Evolutionary conservation across 176 grass and related monocot species (phyloP).

Genomic region (Cocos nucifera): DNA sequence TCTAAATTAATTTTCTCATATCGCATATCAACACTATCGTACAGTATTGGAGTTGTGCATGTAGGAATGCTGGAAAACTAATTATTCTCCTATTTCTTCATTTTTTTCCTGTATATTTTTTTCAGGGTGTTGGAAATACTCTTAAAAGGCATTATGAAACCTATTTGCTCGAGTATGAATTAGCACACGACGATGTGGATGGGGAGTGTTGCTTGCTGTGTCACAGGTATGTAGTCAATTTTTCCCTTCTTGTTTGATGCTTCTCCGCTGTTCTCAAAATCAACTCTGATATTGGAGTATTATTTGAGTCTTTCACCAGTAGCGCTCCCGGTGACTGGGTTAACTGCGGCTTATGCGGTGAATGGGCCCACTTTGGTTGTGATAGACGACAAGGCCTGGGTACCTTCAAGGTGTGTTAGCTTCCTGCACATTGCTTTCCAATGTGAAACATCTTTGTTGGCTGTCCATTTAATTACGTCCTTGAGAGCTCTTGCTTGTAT

Average conservation of each 20-base stretch:
- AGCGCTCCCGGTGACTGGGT: conserved; percentile 98
- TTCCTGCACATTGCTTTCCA: background rate
- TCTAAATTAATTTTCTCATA: no score
- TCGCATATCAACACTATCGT: no score
- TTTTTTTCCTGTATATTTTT: conserved; percentile 21
- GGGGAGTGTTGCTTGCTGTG: conserved; percentile 98
- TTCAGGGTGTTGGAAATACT: conserved; percentile 89
- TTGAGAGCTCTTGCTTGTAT: background rate
- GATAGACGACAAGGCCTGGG: conserved; percentile 84
- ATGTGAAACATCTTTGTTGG: background rate
- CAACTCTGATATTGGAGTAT: conserved; percentile 6
- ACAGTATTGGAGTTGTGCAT: no score
- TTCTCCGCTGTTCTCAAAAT: conserved; percentile 1
- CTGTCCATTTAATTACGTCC: background rate
- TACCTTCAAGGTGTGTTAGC: conserved; percentile 68
- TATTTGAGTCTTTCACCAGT: conserved; percentile 43
- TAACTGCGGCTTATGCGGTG: conserved; percentile 89
- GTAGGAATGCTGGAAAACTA: no score
- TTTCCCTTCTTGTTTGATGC: conserved; percentile 6
- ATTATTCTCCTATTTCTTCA: background rate
- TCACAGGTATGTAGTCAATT: conserved; percentile 47
- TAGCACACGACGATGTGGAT: conserved; percentile 91
- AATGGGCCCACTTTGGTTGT: conserved; percentile 99
- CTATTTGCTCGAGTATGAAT: conserved; percentile 93
- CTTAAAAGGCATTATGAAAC: conserved; percentile 95